Evolutionary conservation across 352 stramenopile species (phyloP).

Genomic region (Phytophthora tubulina): DNA sequence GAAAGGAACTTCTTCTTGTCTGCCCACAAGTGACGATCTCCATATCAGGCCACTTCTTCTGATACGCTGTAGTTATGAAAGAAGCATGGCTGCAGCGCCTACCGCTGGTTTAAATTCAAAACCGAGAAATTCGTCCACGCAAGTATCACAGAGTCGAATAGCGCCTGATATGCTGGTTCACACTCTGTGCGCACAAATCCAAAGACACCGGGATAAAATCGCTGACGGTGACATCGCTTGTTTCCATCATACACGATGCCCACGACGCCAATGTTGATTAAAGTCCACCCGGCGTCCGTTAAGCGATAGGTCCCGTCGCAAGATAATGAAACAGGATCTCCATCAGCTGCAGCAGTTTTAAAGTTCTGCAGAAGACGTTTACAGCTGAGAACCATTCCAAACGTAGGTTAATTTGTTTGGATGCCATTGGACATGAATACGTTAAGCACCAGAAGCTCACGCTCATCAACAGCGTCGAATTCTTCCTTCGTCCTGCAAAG

Average conservation of each 20-base stretch:
- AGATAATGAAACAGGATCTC: neutral
- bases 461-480: neutral
- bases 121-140: neutral
- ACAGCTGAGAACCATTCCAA: neutral
- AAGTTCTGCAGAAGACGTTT: neutral
- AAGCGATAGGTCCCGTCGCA: neutral
- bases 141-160: neutral
- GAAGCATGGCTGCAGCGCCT: neutral
- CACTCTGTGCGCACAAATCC: neutral
- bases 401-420: neutral
- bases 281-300: neutral
- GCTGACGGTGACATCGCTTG: neutral
- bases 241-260: neutral
- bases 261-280: neutral
- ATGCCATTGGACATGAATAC: neutral
- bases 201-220: neutral
- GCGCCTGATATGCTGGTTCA: neutral
- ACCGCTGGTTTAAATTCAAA: neutral
- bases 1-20: no score
- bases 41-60: neutral
- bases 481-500: neutral
- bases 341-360: neutral
- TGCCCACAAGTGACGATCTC: neutral
- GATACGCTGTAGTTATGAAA: neutral
- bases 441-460: neutral